Conservation (phyloP, 345 rosid genomes). For the Pugionium cornutum region DNA sequence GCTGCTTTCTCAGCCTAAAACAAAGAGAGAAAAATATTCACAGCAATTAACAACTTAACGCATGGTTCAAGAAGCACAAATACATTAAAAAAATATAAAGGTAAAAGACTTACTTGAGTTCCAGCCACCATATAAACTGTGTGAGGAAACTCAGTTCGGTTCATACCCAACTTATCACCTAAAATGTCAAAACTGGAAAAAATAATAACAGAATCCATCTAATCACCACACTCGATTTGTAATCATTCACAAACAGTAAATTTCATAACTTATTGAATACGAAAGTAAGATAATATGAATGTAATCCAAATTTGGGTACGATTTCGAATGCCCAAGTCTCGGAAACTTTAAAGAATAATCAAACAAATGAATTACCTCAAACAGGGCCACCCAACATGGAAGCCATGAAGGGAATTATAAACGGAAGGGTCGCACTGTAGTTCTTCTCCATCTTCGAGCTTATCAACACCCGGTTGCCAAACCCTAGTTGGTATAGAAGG, state of each 20-base stretch:
- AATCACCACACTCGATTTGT: not conserved
- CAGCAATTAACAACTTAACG: not conserved
- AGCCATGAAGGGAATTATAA: conserved; percentile 85
- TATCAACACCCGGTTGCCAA: conserved; percentile 98
- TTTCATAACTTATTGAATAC: not conserved
- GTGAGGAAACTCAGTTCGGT: conserved; percentile 87
- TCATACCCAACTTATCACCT: conserved; percentile 79
- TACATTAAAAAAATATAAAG: conserved; percentile 3
- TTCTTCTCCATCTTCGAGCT: conserved; percentile 91
- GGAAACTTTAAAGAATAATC: not conserved
- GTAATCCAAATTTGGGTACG: too few species aligned
- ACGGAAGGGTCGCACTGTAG: conserved; percentile 94
- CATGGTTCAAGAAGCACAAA: not conserved
- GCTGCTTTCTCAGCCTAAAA: conserved; percentile 83
- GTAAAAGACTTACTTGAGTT: conserved; percentile 64
- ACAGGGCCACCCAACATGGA: conserved; percentile 95
- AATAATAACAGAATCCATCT: conserved; percentile 17
- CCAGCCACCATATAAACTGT: conserved; percentile 81
- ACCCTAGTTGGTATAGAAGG: conserved; percentile 71
- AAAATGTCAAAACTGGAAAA: conserved; percentile 77
- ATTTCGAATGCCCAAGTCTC: too few species aligned
- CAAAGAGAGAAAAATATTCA: not conserved
- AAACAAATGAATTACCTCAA: conserved; percentile 55
- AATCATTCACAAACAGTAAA: conserved; percentile 16
- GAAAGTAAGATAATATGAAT: not conserved